phyloP scores from a whole-genome alignment of 2,329 filamentous ascomycete species.

The Aspergillus ibericus region DNA sequence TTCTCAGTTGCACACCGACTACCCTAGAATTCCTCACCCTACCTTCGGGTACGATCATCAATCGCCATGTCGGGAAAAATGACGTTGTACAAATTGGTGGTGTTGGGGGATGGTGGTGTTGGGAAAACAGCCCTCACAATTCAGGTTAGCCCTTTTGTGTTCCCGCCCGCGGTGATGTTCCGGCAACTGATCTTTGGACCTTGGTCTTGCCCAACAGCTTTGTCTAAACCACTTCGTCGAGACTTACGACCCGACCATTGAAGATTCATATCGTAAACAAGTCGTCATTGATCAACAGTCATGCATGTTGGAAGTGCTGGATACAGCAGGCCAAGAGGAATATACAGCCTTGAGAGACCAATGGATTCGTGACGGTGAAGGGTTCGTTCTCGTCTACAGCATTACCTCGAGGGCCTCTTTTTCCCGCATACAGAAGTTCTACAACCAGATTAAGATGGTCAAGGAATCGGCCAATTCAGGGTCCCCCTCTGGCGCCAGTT shows the following conservation, averaged over 20 bases:
- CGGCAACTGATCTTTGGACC: constrained; percentile 7
- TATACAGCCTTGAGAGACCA: constrained; percentile 96
- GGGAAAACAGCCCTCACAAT: constrained; percentile 94
- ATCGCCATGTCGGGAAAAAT: constrained; percentile 81
- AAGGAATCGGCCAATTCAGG: constrained; percentile 74
- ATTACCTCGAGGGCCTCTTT: constrained; percentile 97
- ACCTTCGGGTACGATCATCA: constrained; percentile 2
- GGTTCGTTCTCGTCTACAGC: constrained; percentile 96
- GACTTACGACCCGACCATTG: constrained; percentile 72
- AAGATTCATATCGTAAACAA: constrained; percentile 68
- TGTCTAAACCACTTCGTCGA: constrained; percentile 98
- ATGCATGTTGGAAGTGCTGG: constrained; percentile 95
- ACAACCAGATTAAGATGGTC: constrained; percentile 94
- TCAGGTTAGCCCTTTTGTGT: constrained; percentile 51
- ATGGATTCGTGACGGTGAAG: constrained; percentile 97
- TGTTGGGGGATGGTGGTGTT: constrained; percentile 89
- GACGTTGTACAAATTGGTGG: constrained; percentile 94
- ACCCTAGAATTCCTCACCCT: constrained; percentile 1
- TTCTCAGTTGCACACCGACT: constrained; percentile 4
- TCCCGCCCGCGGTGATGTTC: constrained; percentile 6
- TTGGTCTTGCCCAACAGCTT: constrained; percentile 56
- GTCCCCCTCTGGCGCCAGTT: constrained; percentile 53
- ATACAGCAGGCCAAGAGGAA: constrained; percentile 97
- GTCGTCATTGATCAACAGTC: constrained; percentile 88
- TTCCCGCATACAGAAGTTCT: constrained; percentile 89